Percentiles rank a stretch among this genome's conserved stretches.
phyloP scores from a whole-genome alignment of 2,329 filamentous ascomycete species.

The Pyrenochaeta sp. region DNA sequence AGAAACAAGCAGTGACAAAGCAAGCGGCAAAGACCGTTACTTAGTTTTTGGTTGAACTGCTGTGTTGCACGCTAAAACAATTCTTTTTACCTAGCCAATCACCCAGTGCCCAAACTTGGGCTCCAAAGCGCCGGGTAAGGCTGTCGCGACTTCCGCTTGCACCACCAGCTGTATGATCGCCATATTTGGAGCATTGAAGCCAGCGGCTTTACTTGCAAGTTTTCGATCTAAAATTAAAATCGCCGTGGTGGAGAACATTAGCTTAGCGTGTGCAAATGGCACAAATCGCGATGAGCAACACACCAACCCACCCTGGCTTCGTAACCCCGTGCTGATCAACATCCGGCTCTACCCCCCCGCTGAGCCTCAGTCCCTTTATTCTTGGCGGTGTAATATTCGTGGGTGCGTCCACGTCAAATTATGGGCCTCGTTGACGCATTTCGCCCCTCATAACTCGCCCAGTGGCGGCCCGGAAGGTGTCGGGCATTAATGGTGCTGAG shows the following conservation, averaged over 20 bases:
- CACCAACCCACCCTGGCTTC: conserved; percentile 12
- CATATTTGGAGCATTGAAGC: background rate
- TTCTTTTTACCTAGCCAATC: no score
- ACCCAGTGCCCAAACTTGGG: no score
- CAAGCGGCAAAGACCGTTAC: no score
- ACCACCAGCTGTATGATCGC: background rate
- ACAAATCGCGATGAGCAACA: background rate
- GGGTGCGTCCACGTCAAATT: conserved; percentile 11
- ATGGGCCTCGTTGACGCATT: conserved; percentile 5
- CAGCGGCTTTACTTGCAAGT: background rate
- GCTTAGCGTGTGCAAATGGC: background rate
- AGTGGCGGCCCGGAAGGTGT: background rate
- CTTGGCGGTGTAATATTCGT: conserved; percentile 7
- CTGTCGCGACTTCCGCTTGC: background rate
- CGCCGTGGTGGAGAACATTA: conserved; percentile 1
- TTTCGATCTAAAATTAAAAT: background rate
- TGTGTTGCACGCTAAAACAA: no score
- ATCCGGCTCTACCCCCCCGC: conserved; percentile 1
- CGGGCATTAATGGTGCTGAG: background rate
- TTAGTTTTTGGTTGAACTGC: no score
- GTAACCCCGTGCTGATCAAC: conserved; percentile 13
- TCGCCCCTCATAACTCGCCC: conserved; percentile 9
- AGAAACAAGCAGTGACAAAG: no score
- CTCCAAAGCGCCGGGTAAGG: no score
- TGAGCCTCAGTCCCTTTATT: conserved; percentile 13